Percentiles rank a stretch among this genome's conserved stretches.
phyloP scores from a whole-genome alignment of 257 asterid genomes.

The Solanum lignicaule region DNA sequence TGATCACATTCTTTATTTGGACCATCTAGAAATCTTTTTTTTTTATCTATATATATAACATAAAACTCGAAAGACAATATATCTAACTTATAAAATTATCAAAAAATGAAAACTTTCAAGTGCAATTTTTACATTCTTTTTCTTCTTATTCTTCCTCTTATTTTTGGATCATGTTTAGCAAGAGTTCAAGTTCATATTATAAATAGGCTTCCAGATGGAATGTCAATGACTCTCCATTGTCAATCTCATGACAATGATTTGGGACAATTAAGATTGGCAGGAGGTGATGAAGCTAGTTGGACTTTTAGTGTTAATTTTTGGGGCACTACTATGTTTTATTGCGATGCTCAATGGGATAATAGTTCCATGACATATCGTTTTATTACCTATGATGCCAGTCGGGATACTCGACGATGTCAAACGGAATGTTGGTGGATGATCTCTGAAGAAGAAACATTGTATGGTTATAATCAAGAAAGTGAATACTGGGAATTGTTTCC shows the following conservation, averaged over 20 bases:
- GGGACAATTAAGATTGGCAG: conserved; percentile 12
- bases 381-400: conserved; percentile 11
- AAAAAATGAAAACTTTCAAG: neutral
- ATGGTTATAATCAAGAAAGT: conserved; percentile 20
- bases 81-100: neutral
- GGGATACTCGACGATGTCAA: conserved; percentile 12
- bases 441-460: conserved; percentile 1
- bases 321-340: conserved; percentile 29
- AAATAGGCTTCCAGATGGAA: conserved; percentile 10
- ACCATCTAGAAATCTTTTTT: neutral
- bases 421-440: conserved; percentile 35
- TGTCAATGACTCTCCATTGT: conserved; percentile 23
- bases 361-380: conserved; percentile 17
- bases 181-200: conserved; percentile 17
- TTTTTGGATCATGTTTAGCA: neutral
- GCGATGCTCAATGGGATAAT: conserved; percentile 23
- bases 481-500: conserved; percentile 18
- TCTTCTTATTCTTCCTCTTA: neutral
- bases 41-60: neutral
- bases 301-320: conserved; percentile 15
- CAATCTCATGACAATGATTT: conserved; percentile 33
- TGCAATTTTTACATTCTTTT: neutral
- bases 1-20: neutral
- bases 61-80: neutral
- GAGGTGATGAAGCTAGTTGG: conserved; percentile 11